Evolutionary conservation across 2,329 filamentous ascomycete species (phyloP).

Genomic region (Grosmannia clavigera): DNA sequence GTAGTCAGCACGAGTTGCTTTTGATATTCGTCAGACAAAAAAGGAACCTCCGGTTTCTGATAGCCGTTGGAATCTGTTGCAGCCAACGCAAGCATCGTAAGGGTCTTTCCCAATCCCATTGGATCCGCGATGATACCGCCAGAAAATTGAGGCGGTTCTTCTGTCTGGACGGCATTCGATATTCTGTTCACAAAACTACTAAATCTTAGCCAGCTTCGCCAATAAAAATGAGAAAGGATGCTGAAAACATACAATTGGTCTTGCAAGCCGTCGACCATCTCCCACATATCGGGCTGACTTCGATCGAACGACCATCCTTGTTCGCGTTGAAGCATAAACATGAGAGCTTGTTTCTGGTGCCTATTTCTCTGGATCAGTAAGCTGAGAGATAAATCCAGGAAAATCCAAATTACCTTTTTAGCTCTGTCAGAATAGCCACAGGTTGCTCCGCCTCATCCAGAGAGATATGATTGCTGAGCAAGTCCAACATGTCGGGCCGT

Average conservation of each 20-base stretch:
- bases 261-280: slow-evolving; percentile 17
- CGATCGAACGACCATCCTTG: slow-evolving; percentile 21
- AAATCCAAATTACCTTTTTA: neutral
- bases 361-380: slow-evolving; percentile 13
- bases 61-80: slow-evolving; percentile 17
- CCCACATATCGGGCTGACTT: slow-evolving; percentile 21
- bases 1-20: slow-evolving; percentile 11
- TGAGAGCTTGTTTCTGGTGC: slow-evolving; percentile 30
- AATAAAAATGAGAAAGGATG: neutral
- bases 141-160: slow-evolving; percentile 22
- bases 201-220: neutral
- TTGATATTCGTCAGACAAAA: neutral
- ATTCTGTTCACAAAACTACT: slow-evolving; percentile 23
- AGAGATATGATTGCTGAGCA: slow-evolving; percentile 15
- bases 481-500: slow-evolving; percentile 14
- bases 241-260: slow-evolving; percentile 11
- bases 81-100: slow-evolving; percentile 29
- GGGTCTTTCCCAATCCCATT: slow-evolving; percentile 34
- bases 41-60: neutral
- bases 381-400: too few species aligned
- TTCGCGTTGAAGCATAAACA: slow-evolving; percentile 28
- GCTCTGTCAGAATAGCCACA: slow-evolving; percentile 10
- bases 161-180: slow-evolving; percentile 15
- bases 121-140: slow-evolving; percentile 34
- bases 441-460: slow-evolving; percentile 20